phyloP scores from a whole-genome alignment of 1,284 basidiomycete species.

The Tylopilus orsonianus region DNA sequence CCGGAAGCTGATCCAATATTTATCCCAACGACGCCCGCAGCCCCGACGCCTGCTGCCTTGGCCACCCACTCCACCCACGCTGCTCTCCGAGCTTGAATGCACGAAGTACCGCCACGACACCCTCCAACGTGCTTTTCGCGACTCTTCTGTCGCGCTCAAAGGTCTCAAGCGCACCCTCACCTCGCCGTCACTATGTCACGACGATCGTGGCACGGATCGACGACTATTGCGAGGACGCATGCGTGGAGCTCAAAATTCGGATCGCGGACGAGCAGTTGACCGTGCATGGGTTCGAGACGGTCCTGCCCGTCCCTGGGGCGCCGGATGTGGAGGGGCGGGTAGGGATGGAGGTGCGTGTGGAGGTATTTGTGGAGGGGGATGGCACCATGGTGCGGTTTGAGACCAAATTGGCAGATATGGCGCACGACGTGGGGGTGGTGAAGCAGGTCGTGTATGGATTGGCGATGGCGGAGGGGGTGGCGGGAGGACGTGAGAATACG shows the following conservation, averaged over 20 bases:
- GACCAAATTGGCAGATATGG: conserved; percentile 71
- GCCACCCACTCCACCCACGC: too few species aligned
- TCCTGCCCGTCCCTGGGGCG: conserved; percentile 61
- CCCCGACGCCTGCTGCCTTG: too few species aligned
- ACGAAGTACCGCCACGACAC: conserved; percentile 58
- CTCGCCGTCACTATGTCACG: too few species aligned
- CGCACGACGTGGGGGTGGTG: conserved; percentile 73
- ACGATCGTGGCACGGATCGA: conserved; percentile 66
- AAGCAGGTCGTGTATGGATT: conserved; percentile 57
- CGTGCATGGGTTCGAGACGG: conserved; percentile 68
- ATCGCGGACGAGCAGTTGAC: conserved; percentile 76
- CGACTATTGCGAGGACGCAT: conserved; percentile 81
- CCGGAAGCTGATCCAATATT: too few species aligned
- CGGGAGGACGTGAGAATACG: background rate
- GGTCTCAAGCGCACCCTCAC: conserved; percentile 48
- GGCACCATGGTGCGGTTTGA: conserved; percentile 52
- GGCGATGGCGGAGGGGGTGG: conserved; percentile 5
- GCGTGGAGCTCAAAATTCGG: conserved; percentile 85
- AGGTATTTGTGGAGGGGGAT: conserved; percentile 59
- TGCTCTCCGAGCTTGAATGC: conserved; percentile 46
- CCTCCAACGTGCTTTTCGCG: conserved; percentile 63
- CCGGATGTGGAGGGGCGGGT: conserved; percentile 36
- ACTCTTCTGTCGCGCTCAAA: conserved; percentile 66
- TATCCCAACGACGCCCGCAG: too few species aligned
- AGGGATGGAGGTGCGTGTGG: conserved; percentile 53